A percentile compares a stretch with the other conserved stretches of the same genome.
Evolutionary conservation across 345 rosid genomes (phyloP).

Genomic region (Geranium rotundifolium): DNA sequence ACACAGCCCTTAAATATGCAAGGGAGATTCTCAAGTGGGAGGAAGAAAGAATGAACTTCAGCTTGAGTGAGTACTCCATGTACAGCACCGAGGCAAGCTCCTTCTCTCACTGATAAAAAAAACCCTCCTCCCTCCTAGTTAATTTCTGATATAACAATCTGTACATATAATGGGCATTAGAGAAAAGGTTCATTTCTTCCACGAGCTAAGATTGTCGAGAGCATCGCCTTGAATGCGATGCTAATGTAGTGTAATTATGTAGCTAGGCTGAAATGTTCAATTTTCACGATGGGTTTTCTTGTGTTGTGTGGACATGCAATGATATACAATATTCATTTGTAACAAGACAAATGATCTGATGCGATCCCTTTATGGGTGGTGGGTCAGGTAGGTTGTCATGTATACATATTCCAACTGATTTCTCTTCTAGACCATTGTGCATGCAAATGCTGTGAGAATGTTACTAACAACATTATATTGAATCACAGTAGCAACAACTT

Average conservation of each 20-base stretch:
- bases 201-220: constrained; percentile 1
- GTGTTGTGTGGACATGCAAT: background rate
- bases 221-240: background rate
- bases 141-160: background rate
- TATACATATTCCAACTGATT: too few species aligned
- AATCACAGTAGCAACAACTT: too few species aligned
- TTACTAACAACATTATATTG: too few species aligned
- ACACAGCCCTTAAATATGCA: constrained; percentile 50
- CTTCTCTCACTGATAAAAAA: constrained; percentile 19
- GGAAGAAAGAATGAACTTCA: constrained; percentile 57
- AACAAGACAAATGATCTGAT: background rate
- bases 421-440: too few species aligned
- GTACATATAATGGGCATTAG: background rate
- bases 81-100: constrained; percentile 53
- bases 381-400: too few species aligned
- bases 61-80: constrained; percentile 40
- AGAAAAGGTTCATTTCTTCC: constrained; percentile 1
- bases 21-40: constrained; percentile 94
- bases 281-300: background rate
- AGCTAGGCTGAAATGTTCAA: constrained; percentile 1
- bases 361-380: too few species aligned
- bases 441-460: too few species aligned
- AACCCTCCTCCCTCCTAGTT: too few species aligned
- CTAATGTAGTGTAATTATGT: background rate
- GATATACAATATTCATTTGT: background rate